These are phyloP conservation scores for Filobasidium uniguttulatum DNA, from an alignment of 1,284 basidiomycete genomes.

Conservation along the genomic window DNA sequence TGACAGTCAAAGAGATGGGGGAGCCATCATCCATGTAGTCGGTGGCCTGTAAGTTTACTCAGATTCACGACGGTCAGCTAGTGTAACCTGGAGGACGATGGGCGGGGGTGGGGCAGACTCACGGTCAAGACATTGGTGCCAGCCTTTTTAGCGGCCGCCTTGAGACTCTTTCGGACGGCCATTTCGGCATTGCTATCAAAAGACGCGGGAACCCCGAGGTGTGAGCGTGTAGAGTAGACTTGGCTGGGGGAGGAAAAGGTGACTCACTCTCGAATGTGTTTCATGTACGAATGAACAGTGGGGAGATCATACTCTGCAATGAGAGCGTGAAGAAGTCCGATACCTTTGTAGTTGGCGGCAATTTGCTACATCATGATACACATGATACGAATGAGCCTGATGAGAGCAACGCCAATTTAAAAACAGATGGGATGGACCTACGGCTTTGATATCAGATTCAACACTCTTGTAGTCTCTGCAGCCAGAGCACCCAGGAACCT, in stretches of 20 bases:
- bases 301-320: constrained; percentile 73
- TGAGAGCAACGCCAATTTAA: background rate
- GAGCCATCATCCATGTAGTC: constrained; percentile 51
- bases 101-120: constrained; percentile 1
- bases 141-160: constrained; percentile 51
- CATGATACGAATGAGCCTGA: background rate
- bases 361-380: constrained; percentile 48
- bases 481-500: constrained; percentile 69
- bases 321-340: constrained; percentile 58
- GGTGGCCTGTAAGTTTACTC: constrained; percentile 4
- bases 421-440: background rate
- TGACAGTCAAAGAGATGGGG: constrained; percentile 64
- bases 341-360: constrained; percentile 88
- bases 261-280: constrained; percentile 17
- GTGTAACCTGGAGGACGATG: constrained; percentile 43
- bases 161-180: constrained; percentile 69
- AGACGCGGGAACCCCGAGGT: background rate
- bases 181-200: constrained; percentile 82
- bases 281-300: constrained; percentile 87
- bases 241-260: no score
- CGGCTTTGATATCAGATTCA: constrained; percentile 78
- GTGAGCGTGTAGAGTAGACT: no score
- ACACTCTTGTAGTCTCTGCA: constrained; percentile 75
- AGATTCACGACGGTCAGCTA: background rate
- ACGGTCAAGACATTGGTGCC: constrained; percentile 56